A percentile compares a stretch with the other conserved stretches of the same genome.
phyloP scores from a whole-genome alignment of 306 rosid species.

The Vachellia pachyceras region DNA sequence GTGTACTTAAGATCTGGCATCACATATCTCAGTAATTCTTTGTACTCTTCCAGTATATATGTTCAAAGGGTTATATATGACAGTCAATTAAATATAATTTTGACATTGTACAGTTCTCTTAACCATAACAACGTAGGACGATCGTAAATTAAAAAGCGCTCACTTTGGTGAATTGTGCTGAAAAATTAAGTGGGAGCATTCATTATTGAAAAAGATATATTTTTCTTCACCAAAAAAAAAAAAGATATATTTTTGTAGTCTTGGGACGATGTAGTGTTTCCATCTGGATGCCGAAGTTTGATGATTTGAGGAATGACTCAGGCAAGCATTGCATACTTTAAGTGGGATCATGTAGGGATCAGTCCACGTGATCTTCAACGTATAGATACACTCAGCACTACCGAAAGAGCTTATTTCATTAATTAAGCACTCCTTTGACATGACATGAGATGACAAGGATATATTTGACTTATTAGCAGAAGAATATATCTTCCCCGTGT shows the following conservation, averaged over 20 bases:
- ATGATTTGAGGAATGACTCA: conserved; percentile 32
- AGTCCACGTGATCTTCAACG: conserved; percentile 40
- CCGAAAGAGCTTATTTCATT: conserved; percentile 22
- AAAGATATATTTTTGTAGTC: conserved; percentile 7
- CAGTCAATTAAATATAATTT: background rate
- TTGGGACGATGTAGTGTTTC: conserved; percentile 26
- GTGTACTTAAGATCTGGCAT: background rate
- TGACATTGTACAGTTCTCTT: conserved; percentile 1
- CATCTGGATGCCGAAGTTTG: background rate
- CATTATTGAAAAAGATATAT: conserved; percentile 4
- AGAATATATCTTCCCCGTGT: background rate
- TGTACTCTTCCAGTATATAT: background rate
- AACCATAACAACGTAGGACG: background rate
- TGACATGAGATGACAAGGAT: background rate
- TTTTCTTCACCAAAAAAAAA: too few relatives aligned
- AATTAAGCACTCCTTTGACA: conserved; percentile 1
- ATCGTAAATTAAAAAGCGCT: background rate
- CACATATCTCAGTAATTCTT: background rate
- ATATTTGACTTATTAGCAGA: background rate
- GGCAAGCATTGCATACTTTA: background rate
- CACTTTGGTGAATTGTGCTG: background rate
- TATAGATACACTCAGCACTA: conserved; percentile 19
- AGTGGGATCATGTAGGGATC: conserved; percentile 49
- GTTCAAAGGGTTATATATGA: background rate
- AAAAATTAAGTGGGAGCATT: conserved; percentile 23